Percentiles rank a stretch among this genome's conserved stretches.
Evolutionary conservation across 768 basidiomycete genomes (phyloP).

Genomic region (Tricholoma sp.): DNA sequence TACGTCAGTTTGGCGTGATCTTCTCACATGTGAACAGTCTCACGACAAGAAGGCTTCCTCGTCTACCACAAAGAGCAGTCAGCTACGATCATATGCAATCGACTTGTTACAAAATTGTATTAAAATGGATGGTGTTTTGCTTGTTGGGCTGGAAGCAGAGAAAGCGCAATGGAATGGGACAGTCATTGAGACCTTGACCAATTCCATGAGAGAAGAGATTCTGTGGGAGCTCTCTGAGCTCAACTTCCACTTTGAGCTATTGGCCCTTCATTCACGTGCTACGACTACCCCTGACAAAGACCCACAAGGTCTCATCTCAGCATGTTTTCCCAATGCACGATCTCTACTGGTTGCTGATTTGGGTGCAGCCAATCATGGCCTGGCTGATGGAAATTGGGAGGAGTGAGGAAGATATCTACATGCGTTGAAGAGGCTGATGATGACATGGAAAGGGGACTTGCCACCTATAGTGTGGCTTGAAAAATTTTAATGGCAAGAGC

Average conservation of each 20-base stretch:
- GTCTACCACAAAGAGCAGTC: not conserved
- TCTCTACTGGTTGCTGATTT: no score
- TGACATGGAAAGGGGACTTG: no score
- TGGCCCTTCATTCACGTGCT: not conserved
- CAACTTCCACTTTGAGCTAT: not conserved
- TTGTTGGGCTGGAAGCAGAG: not conserved
- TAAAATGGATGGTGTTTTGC: not conserved
- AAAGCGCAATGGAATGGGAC: not conserved
- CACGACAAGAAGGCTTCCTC: not conserved
- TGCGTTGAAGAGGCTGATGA: no score
- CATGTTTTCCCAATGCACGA: no score
- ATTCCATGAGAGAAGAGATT: not conserved
- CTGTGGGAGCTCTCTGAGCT: not conserved
- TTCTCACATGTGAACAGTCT: not conserved
- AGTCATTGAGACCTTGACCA: not conserved
- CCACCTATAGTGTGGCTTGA: no score
- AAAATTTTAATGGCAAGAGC: no score
- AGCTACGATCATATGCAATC: not conserved
- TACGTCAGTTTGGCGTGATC: conserved; percentile 3
- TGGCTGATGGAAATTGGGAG: no score
- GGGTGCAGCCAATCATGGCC: no score
- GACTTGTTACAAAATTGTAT: not conserved
- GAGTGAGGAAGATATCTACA: no score
- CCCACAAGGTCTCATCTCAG: no score
- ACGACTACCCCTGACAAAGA: no score